phyloP scores from a whole-genome alignment of 768 basidiomycete species.

The Phanerochaete carnosa region DNA sequence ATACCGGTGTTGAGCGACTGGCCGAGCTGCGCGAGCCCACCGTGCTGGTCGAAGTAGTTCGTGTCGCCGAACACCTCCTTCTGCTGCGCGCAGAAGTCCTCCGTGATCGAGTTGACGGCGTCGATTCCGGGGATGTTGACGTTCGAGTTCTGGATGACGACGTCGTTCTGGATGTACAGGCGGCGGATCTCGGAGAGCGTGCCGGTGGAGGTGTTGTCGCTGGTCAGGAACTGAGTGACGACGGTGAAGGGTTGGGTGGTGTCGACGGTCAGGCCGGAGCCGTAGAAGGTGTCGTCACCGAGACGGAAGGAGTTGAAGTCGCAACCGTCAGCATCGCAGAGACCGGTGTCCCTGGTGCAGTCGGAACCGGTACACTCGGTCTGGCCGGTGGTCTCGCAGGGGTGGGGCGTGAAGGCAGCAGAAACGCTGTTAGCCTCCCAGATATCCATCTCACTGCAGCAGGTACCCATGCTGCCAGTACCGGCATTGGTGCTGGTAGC shows the following conservation, averaged over 20 bases:
- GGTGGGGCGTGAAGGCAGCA: constrained; percentile 51
- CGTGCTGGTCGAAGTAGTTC: constrained; percentile 37
- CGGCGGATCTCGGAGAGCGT: constrained; percentile 51
- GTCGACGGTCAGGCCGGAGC: constrained; percentile 44
- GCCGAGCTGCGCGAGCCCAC: constrained; percentile 37
- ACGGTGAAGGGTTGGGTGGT: constrained; percentile 50
- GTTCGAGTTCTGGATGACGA: constrained; percentile 49
- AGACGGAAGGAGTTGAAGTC: constrained; percentile 63
- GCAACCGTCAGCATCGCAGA: constrained; percentile 56
- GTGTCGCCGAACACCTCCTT: constrained; percentile 44
- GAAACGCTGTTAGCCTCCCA: constrained; percentile 54
- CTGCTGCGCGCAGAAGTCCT: constrained; percentile 43
- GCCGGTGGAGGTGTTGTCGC: constrained; percentile 41
- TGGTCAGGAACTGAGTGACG: constrained; percentile 56
- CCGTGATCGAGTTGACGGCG: constrained; percentile 45
- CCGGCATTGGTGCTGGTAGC: constrained; percentile 43
- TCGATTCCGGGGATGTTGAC: constrained; percentile 42
- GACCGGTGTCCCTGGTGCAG: constrained; percentile 34
- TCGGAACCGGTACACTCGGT: constrained; percentile 39
- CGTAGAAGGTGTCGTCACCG: constrained; percentile 46
- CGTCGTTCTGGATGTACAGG: constrained; percentile 51
- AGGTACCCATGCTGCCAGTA: constrained; percentile 42
- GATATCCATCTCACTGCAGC: constrained; percentile 57
- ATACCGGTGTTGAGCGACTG: constrained; percentile 37
- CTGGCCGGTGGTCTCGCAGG: constrained; percentile 37